Evolutionary conservation across 805 yeast species (phyloP).

Genomic region (Saccharomycopsis sp.): DNA sequence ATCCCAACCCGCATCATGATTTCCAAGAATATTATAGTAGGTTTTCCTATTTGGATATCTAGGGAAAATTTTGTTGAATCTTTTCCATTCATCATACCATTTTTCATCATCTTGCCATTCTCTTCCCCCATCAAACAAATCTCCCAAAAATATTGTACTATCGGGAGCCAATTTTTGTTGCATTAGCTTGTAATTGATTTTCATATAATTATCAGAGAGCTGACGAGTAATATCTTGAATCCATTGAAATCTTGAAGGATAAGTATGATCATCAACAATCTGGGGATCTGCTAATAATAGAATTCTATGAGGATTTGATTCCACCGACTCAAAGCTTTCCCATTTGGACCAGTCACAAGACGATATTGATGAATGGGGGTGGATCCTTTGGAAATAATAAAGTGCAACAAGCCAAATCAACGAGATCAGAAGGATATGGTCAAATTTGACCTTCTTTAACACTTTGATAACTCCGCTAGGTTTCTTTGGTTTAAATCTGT

Average conservation of each 20-base stretch:
- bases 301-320: constrained; percentile 31
- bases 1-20: constrained; percentile 95
- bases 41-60: constrained; percentile 35
- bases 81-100: constrained; percentile 60
- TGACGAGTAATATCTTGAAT: constrained; percentile 45
- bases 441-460: background rate
- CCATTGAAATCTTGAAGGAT: constrained; percentile 53
- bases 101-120: constrained; percentile 56
- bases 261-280: constrained; percentile 78
- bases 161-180: constrained; percentile 60
- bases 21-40: constrained; percentile 40
- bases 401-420: constrained; percentile 35
- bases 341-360: constrained; percentile 28
- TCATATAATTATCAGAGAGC: constrained; percentile 70
- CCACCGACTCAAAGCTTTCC: constrained; percentile 11
- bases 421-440: constrained; percentile 20
- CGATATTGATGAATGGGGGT: constrained; percentile 34
- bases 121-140: constrained; percentile 90
- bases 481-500: constrained; percentile 2
- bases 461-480: background rate
- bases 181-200: constrained; percentile 56
- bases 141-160: constrained; percentile 74
- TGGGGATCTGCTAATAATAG: constrained; percentile 89
- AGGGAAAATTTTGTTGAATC: constrained; percentile 65
- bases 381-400: constrained; percentile 44